These are phyloP conservation scores for Poterioochromonas sp. DNA, from an alignment of 352 stramenopile genomes.

Conservation along the genomic window DNA sequence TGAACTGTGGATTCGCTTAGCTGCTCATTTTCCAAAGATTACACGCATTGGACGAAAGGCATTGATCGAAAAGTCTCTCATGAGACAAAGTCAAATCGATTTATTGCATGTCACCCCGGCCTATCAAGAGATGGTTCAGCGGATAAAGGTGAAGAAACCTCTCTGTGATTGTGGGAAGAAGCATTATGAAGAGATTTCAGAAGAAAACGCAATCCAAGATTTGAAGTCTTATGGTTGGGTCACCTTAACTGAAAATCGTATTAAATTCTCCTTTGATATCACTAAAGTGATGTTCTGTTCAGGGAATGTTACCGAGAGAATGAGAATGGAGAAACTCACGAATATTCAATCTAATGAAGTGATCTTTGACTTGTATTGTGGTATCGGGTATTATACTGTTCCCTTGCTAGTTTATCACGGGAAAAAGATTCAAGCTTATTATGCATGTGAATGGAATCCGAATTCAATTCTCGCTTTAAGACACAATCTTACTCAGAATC, in stretches of 20 bases:
- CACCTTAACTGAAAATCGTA: constrained; percentile 72
- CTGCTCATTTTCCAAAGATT: not conserved
- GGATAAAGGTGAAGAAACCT: too few species aligned
- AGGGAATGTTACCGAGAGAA: constrained; percentile 80
- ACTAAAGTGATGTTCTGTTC: constrained; percentile 64
- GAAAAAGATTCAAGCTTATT: constrained; percentile 53
- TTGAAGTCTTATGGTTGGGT: constrained; percentile 57
- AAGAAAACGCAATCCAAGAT: too few species aligned
- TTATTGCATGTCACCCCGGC: constrained; percentile 32
- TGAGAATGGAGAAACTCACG: constrained; percentile 58
- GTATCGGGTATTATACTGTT: constrained; percentile 84
- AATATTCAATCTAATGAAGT: constrained; percentile 54
- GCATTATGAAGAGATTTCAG: too few species aligned
- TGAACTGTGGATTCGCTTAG: not conserved
- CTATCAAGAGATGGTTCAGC: too few species aligned
- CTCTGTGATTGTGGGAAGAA: too few species aligned
- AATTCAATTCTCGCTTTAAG: constrained; percentile 68
- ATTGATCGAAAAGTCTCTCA: constrained; percentile 28
- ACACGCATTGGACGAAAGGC: constrained; percentile 20
- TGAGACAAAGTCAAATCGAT: constrained; percentile 31
- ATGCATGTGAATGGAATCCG: constrained; percentile 81
- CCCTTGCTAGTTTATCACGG: constrained; percentile 72
- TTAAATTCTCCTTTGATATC: constrained; percentile 75
- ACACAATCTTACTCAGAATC: constrained; percentile 63
- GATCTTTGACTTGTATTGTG: constrained; percentile 78